Evolutionary conservation across 768 basidiomycete species (phyloP).

Genomic region (Rhodosporidiobolus odoratus): DNA sequence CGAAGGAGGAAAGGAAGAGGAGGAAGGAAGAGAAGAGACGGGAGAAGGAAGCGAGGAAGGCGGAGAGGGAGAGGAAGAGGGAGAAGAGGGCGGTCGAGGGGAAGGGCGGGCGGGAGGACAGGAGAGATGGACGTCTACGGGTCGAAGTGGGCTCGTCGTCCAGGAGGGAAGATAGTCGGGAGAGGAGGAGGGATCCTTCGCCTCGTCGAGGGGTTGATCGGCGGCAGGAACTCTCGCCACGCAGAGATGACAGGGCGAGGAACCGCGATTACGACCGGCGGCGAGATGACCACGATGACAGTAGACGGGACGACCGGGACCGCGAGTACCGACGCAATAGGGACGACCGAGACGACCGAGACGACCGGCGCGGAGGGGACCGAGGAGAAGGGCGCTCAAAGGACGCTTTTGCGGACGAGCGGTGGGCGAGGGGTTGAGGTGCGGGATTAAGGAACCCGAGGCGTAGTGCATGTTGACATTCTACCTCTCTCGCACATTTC

Average conservation of each 20-base stretch:
- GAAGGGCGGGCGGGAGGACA: neutral
- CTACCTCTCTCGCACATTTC: too few species aligned
- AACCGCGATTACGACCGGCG: neutral
- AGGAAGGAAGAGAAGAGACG: slow-evolving; percentile 69
- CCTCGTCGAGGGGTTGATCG: neutral
- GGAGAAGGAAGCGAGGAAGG: slow-evolving; percentile 55
- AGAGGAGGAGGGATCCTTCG: neutral
- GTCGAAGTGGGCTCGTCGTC: neutral
- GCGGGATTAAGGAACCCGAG: too few species aligned
- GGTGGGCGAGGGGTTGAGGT: too few species aligned
- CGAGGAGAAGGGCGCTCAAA: neutral
- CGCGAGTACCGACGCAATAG: neutral
- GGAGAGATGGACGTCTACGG: neutral
- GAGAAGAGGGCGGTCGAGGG: slow-evolving; percentile 1
- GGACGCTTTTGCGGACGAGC: slow-evolving; percentile 15
- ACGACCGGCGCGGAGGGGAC: neutral
- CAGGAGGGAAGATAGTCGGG: neutral
- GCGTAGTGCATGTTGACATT: too few species aligned
- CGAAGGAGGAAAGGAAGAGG: slow-evolving; percentile 68
- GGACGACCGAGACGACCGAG: slow-evolving; percentile 2
- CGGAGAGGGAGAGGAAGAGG: slow-evolving; percentile 29
- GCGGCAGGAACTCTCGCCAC: neutral
- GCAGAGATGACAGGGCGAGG: too few species aligned
- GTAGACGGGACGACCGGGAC: slow-evolving; percentile 5
- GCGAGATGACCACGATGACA: neutral